These are phyloP conservation scores for Acephala macrosclerotiorum DNA, from an alignment of 2,329 filamentous ascomycete species.

Conservation along the genomic window DNA sequence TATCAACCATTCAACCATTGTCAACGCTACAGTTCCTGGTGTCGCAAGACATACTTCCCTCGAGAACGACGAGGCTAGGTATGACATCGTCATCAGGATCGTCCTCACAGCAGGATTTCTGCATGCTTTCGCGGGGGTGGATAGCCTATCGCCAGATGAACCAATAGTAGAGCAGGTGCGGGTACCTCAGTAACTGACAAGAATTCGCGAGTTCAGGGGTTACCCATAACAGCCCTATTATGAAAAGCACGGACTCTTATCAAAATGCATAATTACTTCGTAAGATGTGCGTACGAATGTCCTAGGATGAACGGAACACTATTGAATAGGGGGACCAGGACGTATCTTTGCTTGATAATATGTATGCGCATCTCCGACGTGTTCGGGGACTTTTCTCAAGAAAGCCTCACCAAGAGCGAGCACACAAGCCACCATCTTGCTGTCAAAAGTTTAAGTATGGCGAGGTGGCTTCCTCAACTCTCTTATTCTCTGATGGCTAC, in stretches of 20 bases:
- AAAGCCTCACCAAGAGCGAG: too few relatives aligned
- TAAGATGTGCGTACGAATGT: background rate
- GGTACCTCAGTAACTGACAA: too few relatives aligned
- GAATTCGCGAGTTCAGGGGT: constrained; percentile 2
- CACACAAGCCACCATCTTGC: background rate
- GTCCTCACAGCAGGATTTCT: constrained; percentile 22
- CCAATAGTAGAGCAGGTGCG: background rate
- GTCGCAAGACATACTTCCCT: constrained; percentile 16
- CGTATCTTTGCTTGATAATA: too few relatives aligned
- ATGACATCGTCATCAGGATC: constrained; percentile 25
- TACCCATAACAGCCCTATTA: background rate
- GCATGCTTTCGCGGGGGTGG: background rate
- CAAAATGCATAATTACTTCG: constrained; percentile 6
- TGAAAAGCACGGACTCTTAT: constrained; percentile 8
- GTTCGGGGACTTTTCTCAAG: too few relatives aligned
- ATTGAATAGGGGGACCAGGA: too few relatives aligned
- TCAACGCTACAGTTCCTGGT: constrained; percentile 2
- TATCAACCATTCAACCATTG: background rate
- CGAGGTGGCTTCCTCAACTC: background rate
- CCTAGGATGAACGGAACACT: background rate
- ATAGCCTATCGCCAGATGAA: background rate
- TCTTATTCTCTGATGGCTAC: background rate
- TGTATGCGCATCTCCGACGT: too few relatives aligned
- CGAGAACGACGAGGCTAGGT: background rate
- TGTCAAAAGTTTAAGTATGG: background rate